Evolutionary conservation across 2,329 filamentous ascomycete genomes (phyloP), one percentile per base, ranked within the genome.

Genomic region (Trichophyton benhamiae): DNA sequence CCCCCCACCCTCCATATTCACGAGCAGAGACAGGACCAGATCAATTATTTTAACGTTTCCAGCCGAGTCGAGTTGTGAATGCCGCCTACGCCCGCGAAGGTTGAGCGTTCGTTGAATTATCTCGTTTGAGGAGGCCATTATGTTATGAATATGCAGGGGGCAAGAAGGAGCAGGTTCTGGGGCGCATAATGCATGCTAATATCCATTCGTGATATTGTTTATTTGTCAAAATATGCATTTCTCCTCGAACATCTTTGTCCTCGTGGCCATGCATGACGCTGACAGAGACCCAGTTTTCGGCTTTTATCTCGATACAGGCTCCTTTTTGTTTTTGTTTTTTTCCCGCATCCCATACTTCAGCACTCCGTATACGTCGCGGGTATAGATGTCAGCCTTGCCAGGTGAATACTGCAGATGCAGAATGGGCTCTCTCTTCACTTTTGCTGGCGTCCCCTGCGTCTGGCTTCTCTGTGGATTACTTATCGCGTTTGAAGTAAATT

Each of bases 401-500:
- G 27, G 5, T 9, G 5, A 55, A 17, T 55, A 22, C 49, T 17
- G 49, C 27, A 36, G n/a, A n/a, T 15, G 25, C 25, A 27, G 25
- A 53, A 53, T 6, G 20, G 3, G 27, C 27, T 27, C 48, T 27
- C 27, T n/a, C 13, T 55, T 9, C 9, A 49, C 46, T 20, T 13
- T 11, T 9, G 15, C 17, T 20, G 30, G 27, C 4, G 7, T 30
- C 49, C 49, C 49, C 49, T 55, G 30, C 49, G 17, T 36, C 49
- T 30, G 30, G 20, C n/a, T 55, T 11, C 33, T 3, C 8, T 13
- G 15, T 30, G 49, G 49, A 33, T 55, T 55, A 44, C 41, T 44
- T 44, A 27, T 55, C 22, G 27, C n/a, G 49, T 55, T 55, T 55
- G 49, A 36, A 20, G 49, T 55, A 55, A 36, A 55, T 55, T 55